phyloP scores from a whole-genome alignment of 208 protist species.

The Leishmania guyanensis region DNA sequence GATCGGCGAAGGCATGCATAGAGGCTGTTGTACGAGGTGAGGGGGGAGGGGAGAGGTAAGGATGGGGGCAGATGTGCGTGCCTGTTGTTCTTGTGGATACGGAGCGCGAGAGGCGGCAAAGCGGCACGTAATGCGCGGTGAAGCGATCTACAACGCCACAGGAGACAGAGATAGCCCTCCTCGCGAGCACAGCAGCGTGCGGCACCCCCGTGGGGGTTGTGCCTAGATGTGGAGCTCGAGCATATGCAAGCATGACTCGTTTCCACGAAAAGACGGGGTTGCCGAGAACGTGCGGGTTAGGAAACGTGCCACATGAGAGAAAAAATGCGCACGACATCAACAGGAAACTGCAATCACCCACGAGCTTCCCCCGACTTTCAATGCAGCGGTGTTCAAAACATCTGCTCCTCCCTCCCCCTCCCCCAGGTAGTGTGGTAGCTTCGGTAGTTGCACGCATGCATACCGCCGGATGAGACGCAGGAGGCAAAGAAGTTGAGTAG shows the following conservation, averaged over 20 bases:
- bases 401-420: not conserved
- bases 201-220: not conserved
- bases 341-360: not conserved
- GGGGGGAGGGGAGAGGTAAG: not conserved
- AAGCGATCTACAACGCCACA: not conserved
- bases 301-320: not conserved
- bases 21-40: constrained; percentile 8
- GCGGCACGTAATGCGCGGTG: not conserved
- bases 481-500: not conserved
- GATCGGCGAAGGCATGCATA: not conserved
- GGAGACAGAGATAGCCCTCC: not conserved
- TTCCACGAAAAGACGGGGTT: not conserved
- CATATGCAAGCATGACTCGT: not conserved
- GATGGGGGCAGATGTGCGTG: not conserved
- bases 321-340: not conserved
- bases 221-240: not conserved
- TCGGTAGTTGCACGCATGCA: not conserved
- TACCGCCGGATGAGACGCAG: not conserved
- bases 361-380: not conserved
- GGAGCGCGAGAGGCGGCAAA: not conserved
- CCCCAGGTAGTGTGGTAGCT: not conserved
- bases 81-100: not conserved
- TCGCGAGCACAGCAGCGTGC: not conserved
- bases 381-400: not conserved
- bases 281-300: not conserved